Percentiles rank a stretch among this genome's conserved stretches.
These are phyloP conservation scores for Umbelopsis sp. DNA, from an alignment of 192 early-diverging fungal genomes.

Conservation along the genomic window DNA sequence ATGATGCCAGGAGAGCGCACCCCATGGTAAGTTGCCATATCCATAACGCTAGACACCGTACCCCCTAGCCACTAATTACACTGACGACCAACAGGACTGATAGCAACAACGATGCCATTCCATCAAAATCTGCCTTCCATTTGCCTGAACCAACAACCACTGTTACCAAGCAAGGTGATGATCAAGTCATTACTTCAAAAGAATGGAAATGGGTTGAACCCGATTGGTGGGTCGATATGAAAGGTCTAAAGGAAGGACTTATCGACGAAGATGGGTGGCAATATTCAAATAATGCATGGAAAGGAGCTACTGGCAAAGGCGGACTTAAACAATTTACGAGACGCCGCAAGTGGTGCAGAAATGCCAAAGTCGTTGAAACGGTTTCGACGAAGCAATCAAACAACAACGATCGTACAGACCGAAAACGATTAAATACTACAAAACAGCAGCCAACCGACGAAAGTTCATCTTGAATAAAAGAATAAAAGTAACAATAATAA, in stretches of 20 bases:
- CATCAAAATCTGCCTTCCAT: slow-evolving; percentile 50
- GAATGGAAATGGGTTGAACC: slow-evolving; percentile 54
- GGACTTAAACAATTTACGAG: slow-evolving; percentile 53
- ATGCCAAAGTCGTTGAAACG: slow-evolving; percentile 47
- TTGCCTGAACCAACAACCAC: slow-evolving; percentile 42
- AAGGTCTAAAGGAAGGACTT: slow-evolving; percentile 22
- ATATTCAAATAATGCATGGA: slow-evolving; percentile 58
- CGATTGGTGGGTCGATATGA: slow-evolving; percentile 55
- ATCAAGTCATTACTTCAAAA: slow-evolving; percentile 40
- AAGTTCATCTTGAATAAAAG: not conserved
- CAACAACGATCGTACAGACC: slow-evolving; percentile 10
- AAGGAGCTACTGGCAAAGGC: slow-evolving; percentile 43
- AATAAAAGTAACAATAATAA: too few relatives aligned
- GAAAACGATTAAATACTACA: not conserved
- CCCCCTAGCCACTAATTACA: not conserved
- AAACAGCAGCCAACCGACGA: not conserved
- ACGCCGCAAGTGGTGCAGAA: slow-evolving; percentile 53
- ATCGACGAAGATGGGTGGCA: slow-evolving; percentile 58
- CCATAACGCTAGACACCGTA: not conserved
- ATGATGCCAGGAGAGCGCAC: slow-evolving; percentile 57
- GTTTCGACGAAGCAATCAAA: not conserved
- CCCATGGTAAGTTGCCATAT: slow-evolving; percentile 42
- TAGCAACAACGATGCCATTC: slow-evolving; percentile 46
- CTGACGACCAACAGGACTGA: slow-evolving; percentile 46
- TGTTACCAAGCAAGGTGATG: slow-evolving; percentile 36